Base-by-base conservation (phyloP, 805 yeast genomes). In the Candida ipomoeae region DNA sequence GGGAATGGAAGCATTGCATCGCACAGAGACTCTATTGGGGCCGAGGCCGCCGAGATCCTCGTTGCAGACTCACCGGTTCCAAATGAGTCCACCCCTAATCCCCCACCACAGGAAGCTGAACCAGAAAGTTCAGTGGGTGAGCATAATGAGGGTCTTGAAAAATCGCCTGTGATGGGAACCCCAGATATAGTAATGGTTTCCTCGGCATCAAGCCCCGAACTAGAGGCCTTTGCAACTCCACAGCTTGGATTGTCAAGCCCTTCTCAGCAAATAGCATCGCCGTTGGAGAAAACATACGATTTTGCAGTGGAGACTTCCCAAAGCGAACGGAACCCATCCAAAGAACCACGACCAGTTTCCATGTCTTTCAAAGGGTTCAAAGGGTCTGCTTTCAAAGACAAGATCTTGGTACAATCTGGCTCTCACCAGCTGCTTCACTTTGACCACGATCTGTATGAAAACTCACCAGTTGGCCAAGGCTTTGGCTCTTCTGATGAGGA, bases 311-410 rank as follows among this genome's bases (percentile, higher is more conserved):
- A 49, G 14, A 50, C 37, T 2, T 37, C 45, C 18, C 40, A 15
- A 13, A 23, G 36, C 13, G 26, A 37, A 15, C 42, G 41, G 10
- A 48, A 38, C 7, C n/a, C 43, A 13, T 33, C 26, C 15, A 26
- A 33, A 13, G 44, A 45, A 5, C 46, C 55, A 33, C 56, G 78
- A 34, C 78, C 81, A 18, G 66, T 75, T 10, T 75, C 77, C 6
- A 69, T 76, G 76, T 83, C 88, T 1, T 83, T 82, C 65, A 77
- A 77, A 53, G 90, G 90, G 0, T 63, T 84, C 48, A 75, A 69
- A 48, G 87, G 83, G 0, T 85, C 89, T 1, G 69, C 80, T 1
- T 78, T 82, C 32, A 51, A 52, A 21, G 43, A 51, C 41, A 43
- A 51, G 20, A 41, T 42, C 3, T 15, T 55, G 21, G 52, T 49